phyloP scores from a whole-genome alignment of 768 basidiomycete species.

The Neoboletus brunneissimus region DNA sequence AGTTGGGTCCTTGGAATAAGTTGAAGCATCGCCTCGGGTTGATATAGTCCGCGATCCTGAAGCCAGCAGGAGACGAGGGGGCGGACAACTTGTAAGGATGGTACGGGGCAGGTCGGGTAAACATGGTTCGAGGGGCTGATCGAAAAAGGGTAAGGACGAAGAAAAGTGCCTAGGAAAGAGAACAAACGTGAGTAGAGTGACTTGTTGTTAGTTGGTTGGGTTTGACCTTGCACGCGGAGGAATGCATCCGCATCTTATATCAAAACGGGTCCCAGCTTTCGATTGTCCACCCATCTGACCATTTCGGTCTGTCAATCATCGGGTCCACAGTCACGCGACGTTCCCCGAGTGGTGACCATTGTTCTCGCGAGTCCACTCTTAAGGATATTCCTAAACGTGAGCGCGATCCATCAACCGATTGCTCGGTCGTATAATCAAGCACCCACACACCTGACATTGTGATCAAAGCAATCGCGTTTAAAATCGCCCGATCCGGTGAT shows the following conservation, averaged over 20 bases:
- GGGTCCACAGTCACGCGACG: not conserved
- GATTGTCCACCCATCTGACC: slow-evolving; percentile 4
- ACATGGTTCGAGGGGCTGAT: slow-evolving; percentile 17
- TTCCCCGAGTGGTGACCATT: slow-evolving; percentile 9
- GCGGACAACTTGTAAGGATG: slow-evolving; percentile 16
- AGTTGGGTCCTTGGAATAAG: slow-evolving; percentile 12
- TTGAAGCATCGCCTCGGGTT: slow-evolving; percentile 21
- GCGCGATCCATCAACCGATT: not conserved
- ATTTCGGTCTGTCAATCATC: slow-evolving; percentile 7
- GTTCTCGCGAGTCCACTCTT: slow-evolving; percentile 12
- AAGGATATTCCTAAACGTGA: not conserved
- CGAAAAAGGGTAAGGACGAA: not conserved
- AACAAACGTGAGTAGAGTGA: not conserved
- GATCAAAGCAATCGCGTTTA: not conserved
- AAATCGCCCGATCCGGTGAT: not conserved
- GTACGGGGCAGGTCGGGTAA: slow-evolving; percentile 7
- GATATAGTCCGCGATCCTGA: slow-evolving; percentile 23
- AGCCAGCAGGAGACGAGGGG: slow-evolving; percentile 24
- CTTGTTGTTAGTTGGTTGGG: not conserved
- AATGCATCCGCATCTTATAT: slow-evolving; percentile 19
- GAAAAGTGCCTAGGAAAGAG: not conserved
- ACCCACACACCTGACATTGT: slow-evolving; percentile 5
- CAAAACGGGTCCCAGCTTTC: not conserved
- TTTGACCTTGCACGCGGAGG: not conserved
- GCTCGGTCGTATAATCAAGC: not conserved